These are phyloP conservation scores for Verbascum thapsus DNA, from an alignment of 257 asterid genomes.

Conservation along the genomic window DNA sequence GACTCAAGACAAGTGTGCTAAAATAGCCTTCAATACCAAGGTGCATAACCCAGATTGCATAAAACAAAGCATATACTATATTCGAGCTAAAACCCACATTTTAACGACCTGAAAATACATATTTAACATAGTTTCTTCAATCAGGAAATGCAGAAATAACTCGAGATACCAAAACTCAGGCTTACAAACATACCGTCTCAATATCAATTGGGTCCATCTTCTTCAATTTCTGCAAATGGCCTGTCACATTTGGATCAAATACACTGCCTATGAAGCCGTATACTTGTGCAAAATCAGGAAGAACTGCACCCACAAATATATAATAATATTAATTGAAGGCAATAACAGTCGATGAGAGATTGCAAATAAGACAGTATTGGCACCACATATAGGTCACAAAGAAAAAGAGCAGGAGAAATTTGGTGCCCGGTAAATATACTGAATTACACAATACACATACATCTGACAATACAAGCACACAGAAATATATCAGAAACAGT, in stretches of 20 bases:
- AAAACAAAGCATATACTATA: neutral
- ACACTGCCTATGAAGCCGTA: conserved; percentile 91
- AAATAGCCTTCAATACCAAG: too few species aligned
- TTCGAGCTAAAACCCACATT: neutral
- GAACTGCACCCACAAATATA: conserved; percentile 56
- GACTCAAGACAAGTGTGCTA: too few species aligned
- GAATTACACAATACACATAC: conserved; percentile 1
- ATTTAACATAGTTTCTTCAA: neutral
- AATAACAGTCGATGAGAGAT: conserved; percentile 4
- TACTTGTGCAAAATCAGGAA: conserved; percentile 93
- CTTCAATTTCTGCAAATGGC: conserved; percentile 81
- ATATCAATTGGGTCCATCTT: conserved; percentile 91
- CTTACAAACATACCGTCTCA: conserved; percentile 73
- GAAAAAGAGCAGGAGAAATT: too few species aligned
- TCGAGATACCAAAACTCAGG: conserved; percentile 29
- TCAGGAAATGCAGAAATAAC: neutral
- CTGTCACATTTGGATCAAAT: conserved; percentile 75
- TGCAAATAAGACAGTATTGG: conserved; percentile 11
- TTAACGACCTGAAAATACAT: conserved; percentile 9
- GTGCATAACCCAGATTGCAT: too few species aligned
- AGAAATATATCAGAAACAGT: conserved; percentile 14
- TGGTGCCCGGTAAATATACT: conserved; percentile 11
- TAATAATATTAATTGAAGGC: conserved; percentile 26
- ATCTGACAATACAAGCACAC: neutral
- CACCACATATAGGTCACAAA: conserved; percentile 11